Base-by-base conservation (phyloP, 352 stramenopile species). In the Saprolegnia diclina region DNA sequence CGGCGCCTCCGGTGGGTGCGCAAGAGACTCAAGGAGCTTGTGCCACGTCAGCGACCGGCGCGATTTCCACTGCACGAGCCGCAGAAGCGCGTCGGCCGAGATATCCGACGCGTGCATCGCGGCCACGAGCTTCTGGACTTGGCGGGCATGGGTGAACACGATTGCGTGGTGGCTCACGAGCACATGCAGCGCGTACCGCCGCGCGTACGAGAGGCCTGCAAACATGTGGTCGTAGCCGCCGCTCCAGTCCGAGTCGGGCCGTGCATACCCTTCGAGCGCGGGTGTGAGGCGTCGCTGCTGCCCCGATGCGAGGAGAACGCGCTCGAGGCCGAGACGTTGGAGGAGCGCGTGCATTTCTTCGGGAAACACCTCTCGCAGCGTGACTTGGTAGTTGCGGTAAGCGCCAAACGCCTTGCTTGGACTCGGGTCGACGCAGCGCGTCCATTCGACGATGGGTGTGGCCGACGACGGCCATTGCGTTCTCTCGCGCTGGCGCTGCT, bases 131-230 rank as follows among this genome's bases (percentile, higher is more conserved):
- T 2, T 4, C 24, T 35, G 11, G 3, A 24, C 52, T 16, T 59
- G 13, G 19, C 35, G 11, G 52, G 13, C 13, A 40, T 59, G 52
- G 11, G 52, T n/a, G 4, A 67, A 61, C 14, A 56, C 62, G 35
- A 67, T 14, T 19, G 35, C 35, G 32, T 42, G 19, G 6, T 59
- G 62, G 7, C 16, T 38, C 16, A 67, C 26, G 11, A 67, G 40
- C 44, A 67, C 62, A 35, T 67, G 62, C 42, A 67, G 50, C 32
- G 62, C 62, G 37, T 67, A 67, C 32, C 50, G 45, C n/a, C 64
- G 18, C 42, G 40, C 13, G 16, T n/a, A 67, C 26, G 46, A 18
- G n/a, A 67, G 19, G 32, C 1, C 10, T 14, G 19, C 16, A 61
- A 67, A 67, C 7, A 56, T 14, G 19, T 22, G 9, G 22, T 67